Percentiles rank a stretch among this genome's conserved stretches.
phyloP scores from a whole-genome alignment of 2,329 filamentous ascomycete species.

The Clonostachys rosea region DNA sequence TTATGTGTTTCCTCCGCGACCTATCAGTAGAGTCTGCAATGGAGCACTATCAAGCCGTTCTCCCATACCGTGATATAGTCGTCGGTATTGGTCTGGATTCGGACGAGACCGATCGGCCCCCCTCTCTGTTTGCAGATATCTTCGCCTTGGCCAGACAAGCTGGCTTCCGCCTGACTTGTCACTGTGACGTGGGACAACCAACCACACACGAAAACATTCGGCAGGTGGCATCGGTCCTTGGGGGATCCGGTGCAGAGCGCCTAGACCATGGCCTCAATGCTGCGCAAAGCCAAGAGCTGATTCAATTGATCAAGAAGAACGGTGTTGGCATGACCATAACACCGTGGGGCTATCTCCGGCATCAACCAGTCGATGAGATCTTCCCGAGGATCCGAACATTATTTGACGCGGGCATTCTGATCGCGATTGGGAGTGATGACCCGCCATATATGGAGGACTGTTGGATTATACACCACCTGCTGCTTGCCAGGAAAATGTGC shows the following conservation, averaged over 20 bases:
- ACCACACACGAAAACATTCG: conserved; percentile 44
- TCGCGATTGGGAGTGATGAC: conserved; percentile 67
- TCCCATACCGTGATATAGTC: conserved; percentile 27
- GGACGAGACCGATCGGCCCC: conserved; percentile 35
- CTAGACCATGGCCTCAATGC: conserved; percentile 71
- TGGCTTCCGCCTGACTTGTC: conserved; percentile 36
- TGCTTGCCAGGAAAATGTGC: conserved; percentile 36
- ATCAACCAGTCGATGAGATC: conserved; percentile 28
- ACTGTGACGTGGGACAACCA: conserved; percentile 43
- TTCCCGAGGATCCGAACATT: conserved; percentile 42
- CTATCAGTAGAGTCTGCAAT: conserved; percentile 66
- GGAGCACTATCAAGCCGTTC: conserved; percentile 41
- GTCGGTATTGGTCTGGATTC: conserved; percentile 37
- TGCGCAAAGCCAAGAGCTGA: conserved; percentile 48
- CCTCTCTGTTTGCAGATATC: conserved; percentile 30
- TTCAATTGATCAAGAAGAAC: conserved; percentile 49
- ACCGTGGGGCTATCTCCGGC: conserved; percentile 28
- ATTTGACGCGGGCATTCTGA: conserved; percentile 55
- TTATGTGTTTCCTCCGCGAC: conserved; percentile 67
- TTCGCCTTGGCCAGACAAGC: conserved; percentile 25
- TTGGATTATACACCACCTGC: conserved; percentile 36
- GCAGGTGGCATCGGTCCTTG: conserved; percentile 43
- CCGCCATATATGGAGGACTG: conserved; percentile 66
- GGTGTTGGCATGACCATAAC: conserved; percentile 62
- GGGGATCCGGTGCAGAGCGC: conserved; percentile 52